Evolutionary conservation across 306 rosid genomes (phyloP).

Genomic region (Fragaria ananassa): DNA sequence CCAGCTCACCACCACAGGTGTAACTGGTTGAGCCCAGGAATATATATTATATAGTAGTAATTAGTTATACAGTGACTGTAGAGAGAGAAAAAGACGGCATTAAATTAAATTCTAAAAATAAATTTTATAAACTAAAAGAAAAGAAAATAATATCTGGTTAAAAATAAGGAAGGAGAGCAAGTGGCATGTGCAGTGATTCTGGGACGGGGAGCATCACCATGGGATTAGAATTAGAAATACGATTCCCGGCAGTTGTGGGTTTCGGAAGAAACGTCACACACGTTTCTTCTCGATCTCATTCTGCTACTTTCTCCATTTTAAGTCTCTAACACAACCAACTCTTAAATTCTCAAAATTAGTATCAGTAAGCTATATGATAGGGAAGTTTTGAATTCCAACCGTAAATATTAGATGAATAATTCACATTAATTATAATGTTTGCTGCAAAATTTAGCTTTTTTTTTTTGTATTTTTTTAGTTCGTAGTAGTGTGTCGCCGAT

Average conservation of each 20-base stretch:
- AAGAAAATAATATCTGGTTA: neutral
- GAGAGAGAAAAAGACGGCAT: neutral
- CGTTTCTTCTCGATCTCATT: neutral
- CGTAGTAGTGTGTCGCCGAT: neutral
- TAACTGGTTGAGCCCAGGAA: neutral
- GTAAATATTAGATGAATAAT: neutral
- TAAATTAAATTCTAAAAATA: neutral
- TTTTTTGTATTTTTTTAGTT: neutral
- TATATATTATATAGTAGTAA: neutral
- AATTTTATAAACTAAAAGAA: neutral
- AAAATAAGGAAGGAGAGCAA: constrained; percentile 10
- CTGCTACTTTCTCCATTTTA: too few relatives aligned
- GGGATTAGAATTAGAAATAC: neutral
- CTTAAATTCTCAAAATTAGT: too few relatives aligned
- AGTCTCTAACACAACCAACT: too few relatives aligned
- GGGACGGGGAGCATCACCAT: constrained; percentile 14
- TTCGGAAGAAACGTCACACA: constrained; percentile 36
- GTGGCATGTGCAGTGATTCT: constrained; percentile 33
- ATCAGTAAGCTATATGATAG: too few relatives aligned
- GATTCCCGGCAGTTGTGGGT: constrained; percentile 33
- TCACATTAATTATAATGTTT: too few relatives aligned
- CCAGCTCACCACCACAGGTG: constrained; percentile 7
- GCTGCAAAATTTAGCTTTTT: too few relatives aligned
- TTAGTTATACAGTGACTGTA: neutral
- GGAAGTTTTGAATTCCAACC: neutral